Evolutionary conservation across 768 basidiomycete species (phyloP).

Genomic region (Mrakia hoshinonis): DNA sequence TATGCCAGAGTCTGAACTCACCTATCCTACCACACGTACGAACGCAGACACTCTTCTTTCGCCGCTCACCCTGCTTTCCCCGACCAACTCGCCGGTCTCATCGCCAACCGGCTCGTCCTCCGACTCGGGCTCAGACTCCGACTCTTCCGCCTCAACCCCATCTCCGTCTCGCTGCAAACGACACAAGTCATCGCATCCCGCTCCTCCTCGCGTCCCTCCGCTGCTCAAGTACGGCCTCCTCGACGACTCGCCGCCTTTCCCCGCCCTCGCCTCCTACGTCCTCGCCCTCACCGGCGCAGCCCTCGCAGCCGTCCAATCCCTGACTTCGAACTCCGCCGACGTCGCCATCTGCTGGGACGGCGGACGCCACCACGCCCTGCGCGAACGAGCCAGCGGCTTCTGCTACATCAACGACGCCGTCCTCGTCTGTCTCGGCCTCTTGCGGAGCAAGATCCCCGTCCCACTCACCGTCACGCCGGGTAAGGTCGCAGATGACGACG

Average conservation of each 20-base stretch:
- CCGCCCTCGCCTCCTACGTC: constrained; percentile 59
- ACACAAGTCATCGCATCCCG: neutral
- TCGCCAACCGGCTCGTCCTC: neutral
- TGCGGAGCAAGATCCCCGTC: neutral
- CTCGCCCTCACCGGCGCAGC: constrained; percentile 66
- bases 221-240: constrained; percentile 22
- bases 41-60: neutral
- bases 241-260: constrained; percentile 78
- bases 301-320: constrained; percentile 58
- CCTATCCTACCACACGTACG: neutral
- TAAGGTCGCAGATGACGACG: no score
- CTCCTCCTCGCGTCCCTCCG: neutral
- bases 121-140: neutral
- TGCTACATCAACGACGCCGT: constrained; percentile 91
- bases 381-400: constrained; percentile 63
- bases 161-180: neutral
- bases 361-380: constrained; percentile 51
- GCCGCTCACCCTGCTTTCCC: neutral
- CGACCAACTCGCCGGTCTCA: neutral
- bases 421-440: constrained; percentile 66
- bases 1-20: neutral
- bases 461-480: no score
- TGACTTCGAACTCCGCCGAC: constrained; percentile 50
- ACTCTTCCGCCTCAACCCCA: neutral
- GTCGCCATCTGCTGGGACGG: constrained; percentile 85